These are phyloP conservation scores for Massarina eburnea DNA, from an alignment of 2,329 filamentous ascomycete genomes.

Conservation along the genomic window DNA sequence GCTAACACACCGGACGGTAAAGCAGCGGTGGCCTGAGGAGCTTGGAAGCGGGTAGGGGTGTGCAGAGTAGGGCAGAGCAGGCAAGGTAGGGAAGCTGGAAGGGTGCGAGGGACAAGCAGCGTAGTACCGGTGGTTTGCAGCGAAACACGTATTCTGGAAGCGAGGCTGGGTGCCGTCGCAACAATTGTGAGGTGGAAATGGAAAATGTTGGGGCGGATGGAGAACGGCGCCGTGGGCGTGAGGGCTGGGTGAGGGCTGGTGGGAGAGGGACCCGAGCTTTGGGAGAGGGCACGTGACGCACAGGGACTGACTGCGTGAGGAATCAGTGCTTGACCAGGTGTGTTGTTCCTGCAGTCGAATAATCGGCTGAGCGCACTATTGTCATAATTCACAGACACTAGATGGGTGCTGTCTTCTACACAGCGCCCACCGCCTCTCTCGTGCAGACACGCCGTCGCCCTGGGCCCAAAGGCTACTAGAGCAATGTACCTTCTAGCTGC, in stretches of 20 bases:
- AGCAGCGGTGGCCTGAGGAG: constrained; percentile 13
- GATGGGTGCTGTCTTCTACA: no score
- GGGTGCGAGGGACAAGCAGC: not conserved
- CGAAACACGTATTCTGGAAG: not conserved
- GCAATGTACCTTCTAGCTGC: no score
- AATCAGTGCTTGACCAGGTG: not conserved
- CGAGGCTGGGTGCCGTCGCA: not conserved
- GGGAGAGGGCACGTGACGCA: no score
- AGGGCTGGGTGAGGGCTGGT: no score
- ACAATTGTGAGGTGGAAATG: no score
- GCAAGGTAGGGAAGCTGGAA: not conserved
- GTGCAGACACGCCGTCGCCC: no score
- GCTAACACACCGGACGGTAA: constrained; percentile 14
- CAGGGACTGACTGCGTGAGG: not conserved
- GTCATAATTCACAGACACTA: no score
- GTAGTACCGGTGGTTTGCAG: not conserved
- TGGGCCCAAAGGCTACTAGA: no score
- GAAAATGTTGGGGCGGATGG: constrained; percentile 4
- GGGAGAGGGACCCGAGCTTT: no score
- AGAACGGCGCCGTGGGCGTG: not conserved
- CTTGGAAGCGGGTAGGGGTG: not conserved
- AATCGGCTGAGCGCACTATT: no score
- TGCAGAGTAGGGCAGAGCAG: not conserved
- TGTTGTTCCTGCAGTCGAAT: constrained; percentile 9
- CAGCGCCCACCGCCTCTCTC: no score